Base-by-base conservation (phyloP, 164 flowering plant species). In the Vitis riparia region DNA sequence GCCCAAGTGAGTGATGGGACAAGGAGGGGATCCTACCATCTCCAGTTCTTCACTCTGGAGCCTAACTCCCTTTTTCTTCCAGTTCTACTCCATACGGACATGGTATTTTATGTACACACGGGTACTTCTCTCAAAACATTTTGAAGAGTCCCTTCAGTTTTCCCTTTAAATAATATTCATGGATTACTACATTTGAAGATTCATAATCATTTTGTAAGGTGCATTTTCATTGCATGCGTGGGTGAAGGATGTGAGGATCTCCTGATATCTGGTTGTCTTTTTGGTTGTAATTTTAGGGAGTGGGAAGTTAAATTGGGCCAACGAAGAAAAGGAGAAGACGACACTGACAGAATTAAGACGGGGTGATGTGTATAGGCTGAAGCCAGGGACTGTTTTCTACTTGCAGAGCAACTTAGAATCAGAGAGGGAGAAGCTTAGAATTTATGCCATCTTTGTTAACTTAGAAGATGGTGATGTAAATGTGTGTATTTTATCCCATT, bases 1-100 rank as follows among this genome's bases (percentile, higher is more conserved):
- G 86, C 80, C 62, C 71, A 82, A 5, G 56, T 92, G 51, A 61
- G 64, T n/a, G 86, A 79, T 77, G 87, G 86, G 63, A 47, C 32
- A 51, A 70, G 5, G 3, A 66, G 71, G 59, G 85, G 85, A 53
- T 60, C 76, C 11, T 85, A 79, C 75, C 86, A 84, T 68, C 88
- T 95, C 63, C 92, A 89, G 76, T 91, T 90, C 86, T 69, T 95
- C 68, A 90, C 88, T 2, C 58, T 95, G 82, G 93, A 91, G 69
- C 98, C 98, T 11, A 89, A 82, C 49, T 74, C 99, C 9, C 77
- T 93, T 49, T 85, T 95, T 59, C 96, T 95, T 69, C 99, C 98
- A 1, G 89, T 84, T 0, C 75, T 92, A 4, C 85, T 93, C 16
- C 96, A 89, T 74, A 75, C 90, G 12, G 91, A 92, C 62, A 90